These are phyloP conservation scores for Coix lacrymajobi DNA, from an alignment of 176 grass and related monocot genomes.

Conservation along the genomic window DNA sequence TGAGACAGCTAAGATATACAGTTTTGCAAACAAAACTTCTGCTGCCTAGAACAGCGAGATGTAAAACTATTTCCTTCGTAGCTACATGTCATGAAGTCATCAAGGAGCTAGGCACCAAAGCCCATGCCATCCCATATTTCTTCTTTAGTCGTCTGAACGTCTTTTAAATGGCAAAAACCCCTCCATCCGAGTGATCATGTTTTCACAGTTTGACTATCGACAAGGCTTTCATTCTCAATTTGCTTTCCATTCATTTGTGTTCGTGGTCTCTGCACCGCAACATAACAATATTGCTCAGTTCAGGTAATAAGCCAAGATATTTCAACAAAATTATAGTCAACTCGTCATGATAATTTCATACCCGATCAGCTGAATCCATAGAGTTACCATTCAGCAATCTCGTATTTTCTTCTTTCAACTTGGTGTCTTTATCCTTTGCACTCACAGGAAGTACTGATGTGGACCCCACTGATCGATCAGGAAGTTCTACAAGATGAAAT, in stretches of 20 bases:
- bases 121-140: background rate
- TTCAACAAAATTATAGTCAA: background rate
- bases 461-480: slow-evolving; percentile 58
- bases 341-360: slow-evolving; percentile 30
- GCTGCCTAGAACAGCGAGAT: slow-evolving; percentile 13
- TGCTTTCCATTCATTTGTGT: slow-evolving; percentile 73
- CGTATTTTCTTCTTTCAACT: slow-evolving; percentile 56
- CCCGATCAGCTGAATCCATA: slow-evolving; percentile 61
- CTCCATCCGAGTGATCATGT: slow-evolving; percentile 2
- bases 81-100: slow-evolving; percentile 5
- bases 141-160: background rate
- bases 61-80: background rate
- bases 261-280: slow-evolving; percentile 48
- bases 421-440: slow-evolving; percentile 66
- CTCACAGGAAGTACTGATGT: slow-evolving; percentile 56
- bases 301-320: background rate
- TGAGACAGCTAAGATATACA: background rate
- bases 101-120: background rate
- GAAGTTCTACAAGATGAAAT: slow-evolving; percentile 57
- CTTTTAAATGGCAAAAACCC: background rate
- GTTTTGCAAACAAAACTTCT: slow-evolving; percentile 15
- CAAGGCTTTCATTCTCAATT: slow-evolving; percentile 29
- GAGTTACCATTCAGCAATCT: slow-evolving; percentile 62
- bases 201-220: slow-evolving; percentile 22
- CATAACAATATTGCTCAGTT: background rate